Base-by-base conservation (phyloP, 2,329 filamentous ascomycete genomes). In the Colletotrichum sojae region DNA sequence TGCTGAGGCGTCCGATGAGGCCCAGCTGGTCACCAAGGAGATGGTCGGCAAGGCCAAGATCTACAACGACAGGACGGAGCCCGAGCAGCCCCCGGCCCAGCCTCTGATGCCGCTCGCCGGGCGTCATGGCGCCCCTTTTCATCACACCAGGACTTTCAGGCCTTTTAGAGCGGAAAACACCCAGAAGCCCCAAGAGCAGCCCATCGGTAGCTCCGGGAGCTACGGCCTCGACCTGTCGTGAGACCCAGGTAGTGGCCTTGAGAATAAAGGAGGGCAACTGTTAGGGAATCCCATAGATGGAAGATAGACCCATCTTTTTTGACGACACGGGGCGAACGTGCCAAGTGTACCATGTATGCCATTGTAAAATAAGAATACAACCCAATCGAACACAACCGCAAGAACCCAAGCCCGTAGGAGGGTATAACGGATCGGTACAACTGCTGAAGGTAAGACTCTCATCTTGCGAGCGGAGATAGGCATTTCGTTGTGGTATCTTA, bases 11-110 rank as follows among this genome's bases (percentile, higher is more conserved):
- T 68, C 76, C 18, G 10, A 70, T 1, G 79, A 83, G 76, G 76
- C 81, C 2, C 79, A 80, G 63, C 72, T 86, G 22, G 79, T 89
- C 31, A 80, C 81, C 52, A 81, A 82, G 76, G 87, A 89, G 78
- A 73, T 78, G 46, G 77, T 79, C 70, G 81, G 83, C 45, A 73
- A 77, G 63, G 72, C 71, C 16, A 58, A 76, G 18, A 77, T 81
- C 58, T 81, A 81, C 64, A 75, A 77, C 51, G 72, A 74, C 59
- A 75, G 12, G 68, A 73, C 57, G 13, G 31, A 55, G 58, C 61
- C 22, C 22, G 58, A 63, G 20, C 61, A 63, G 20, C 61, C 52
- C 8, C 20, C 48, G 16, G 36, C 25, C 12, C 20, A 25, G 15
- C 39, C 53, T 5, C 52, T 48, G 60, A 64, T n/a, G n/a, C 58